These are phyloP conservation scores for Talaromyces pinophilus DNA, from an alignment of 2,329 filamentous ascomycete species.

Conservation along the genomic window DNA sequence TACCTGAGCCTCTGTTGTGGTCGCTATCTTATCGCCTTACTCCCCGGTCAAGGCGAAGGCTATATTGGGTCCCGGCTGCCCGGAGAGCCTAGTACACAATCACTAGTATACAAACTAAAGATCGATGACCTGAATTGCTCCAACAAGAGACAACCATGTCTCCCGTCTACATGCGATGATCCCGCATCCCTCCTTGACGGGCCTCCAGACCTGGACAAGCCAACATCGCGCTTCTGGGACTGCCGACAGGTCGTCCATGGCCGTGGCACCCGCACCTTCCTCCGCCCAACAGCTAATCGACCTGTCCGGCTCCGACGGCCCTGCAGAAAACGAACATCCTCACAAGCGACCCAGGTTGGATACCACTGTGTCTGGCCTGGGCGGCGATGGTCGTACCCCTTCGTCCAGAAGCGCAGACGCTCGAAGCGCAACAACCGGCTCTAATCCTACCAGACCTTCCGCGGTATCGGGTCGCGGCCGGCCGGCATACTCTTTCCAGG, in stretches of 20 bases:
- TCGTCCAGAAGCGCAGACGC: conserved; percentile 30
- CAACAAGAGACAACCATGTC: conserved; percentile 38
- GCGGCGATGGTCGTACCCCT: conserved; percentile 29
- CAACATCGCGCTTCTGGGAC: conserved; percentile 37
- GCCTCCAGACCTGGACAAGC: conserved; percentile 43
- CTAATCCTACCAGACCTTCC: conserved; percentile 32
- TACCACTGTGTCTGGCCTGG: conserved; percentile 28
- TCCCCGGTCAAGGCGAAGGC: neutral
- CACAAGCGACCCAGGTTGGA: conserved; percentile 42
- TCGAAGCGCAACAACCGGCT: conserved; percentile 31
- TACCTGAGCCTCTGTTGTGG: neutral
- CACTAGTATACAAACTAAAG: neutral
- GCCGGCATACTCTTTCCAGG: conserved; percentile 45
- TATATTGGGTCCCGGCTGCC: neutral
- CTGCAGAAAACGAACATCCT: conserved; percentile 37
- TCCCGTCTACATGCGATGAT: conserved; percentile 46
- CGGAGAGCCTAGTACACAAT: neutral
- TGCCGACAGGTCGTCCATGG: conserved; percentile 33
- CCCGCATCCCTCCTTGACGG: conserved; percentile 41
- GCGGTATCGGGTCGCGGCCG: conserved; percentile 38
- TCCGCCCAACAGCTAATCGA: conserved; percentile 38
- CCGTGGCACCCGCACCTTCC: conserved; percentile 29
- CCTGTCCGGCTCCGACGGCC: conserved; percentile 36
- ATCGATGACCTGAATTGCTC: conserved; percentile 20
- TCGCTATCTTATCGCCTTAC: neutral